phyloP scores from a whole-genome alignment of 106 monocot species.

The Apostasia shenzhenica region DNA sequence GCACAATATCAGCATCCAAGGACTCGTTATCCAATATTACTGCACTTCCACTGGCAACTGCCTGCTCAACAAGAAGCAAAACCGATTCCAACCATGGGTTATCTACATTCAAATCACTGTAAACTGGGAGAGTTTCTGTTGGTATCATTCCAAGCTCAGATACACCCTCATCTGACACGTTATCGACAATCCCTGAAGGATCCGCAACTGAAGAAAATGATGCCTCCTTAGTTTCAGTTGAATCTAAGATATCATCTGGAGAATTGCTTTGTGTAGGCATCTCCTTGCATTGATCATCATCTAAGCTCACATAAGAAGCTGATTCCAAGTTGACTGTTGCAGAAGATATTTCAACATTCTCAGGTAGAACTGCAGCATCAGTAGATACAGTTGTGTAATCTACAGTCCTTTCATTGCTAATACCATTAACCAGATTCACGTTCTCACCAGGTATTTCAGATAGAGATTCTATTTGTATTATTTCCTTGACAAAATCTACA shows the following conservation, averaged over 20 bases:
- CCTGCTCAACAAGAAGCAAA: conserved; percentile 51
- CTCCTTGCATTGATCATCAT: conserved; percentile 2
- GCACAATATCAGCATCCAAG: conserved; percentile 60
- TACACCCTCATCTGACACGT: neutral
- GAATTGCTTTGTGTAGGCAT: conserved; percentile 8
- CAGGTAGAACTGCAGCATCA: no score
- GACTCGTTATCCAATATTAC: conserved; percentile 35
- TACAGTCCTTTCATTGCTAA: neutral
- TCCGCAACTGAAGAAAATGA: neutral
- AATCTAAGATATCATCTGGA: neutral
- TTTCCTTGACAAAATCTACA: neutral
- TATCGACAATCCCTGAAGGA: neutral
- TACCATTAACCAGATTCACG: conserved; percentile 1
- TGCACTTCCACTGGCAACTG: conserved; percentile 68
- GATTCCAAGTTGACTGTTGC: neutral
- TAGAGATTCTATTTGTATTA: neutral
- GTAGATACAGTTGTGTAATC: neutral
- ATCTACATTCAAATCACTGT: neutral
- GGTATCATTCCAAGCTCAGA: neutral
- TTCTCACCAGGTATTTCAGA: neutral
- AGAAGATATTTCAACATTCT: neutral
- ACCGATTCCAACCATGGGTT: conserved; percentile 43
- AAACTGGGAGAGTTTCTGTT: conserved; percentile 3
- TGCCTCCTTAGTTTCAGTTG: neutral
- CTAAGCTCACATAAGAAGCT: neutral